phyloP scores from a whole-genome alignment of 371 early-diverging fungal genomes.

The Mortierella sp. region DNA sequence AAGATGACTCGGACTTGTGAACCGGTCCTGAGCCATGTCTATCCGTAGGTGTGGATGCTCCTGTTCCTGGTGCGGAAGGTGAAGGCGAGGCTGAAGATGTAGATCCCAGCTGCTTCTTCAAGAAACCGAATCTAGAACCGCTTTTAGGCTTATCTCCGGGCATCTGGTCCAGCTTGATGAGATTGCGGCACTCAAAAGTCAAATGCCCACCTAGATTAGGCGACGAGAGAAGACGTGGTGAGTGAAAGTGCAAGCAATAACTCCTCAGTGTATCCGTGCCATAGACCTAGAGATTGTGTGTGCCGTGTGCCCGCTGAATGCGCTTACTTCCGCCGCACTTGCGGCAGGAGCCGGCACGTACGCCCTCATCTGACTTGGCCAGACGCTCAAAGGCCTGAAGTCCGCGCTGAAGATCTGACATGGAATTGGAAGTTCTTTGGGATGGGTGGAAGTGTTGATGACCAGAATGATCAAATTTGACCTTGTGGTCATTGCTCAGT shows the following conservation, averaged over 20 bases:
- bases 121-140: conserved; percentile 37
- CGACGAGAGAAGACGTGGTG: neutral
- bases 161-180: conserved; percentile 37
- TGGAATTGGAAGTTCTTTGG: neutral
- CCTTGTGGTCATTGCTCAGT: no score
- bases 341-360: conserved; percentile 40
- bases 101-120: conserved; percentile 26
- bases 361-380: conserved; percentile 45
- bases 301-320: no score
- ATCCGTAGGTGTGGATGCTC: conserved; percentile 1
- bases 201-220: conserved; percentile 42
- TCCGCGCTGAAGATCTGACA: conserved; percentile 46
- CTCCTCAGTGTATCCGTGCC: no score
- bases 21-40: conserved; percentile 3
- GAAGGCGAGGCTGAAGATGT: conserved; percentile 1
- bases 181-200: conserved; percentile 49
- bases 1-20: conserved; percentile 2
- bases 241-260: no score
- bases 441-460: neutral
- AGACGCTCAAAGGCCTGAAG: conserved; percentile 50
- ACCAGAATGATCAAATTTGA: no score
- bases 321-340: conserved; percentile 50
- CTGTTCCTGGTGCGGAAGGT: conserved; percentile 8
- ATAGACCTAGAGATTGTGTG: no score
- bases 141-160: conserved; percentile 30